phyloP scores from a whole-genome alignment of 352 stramenopile genomes.

The Globisporangium okanoganense region DNA sequence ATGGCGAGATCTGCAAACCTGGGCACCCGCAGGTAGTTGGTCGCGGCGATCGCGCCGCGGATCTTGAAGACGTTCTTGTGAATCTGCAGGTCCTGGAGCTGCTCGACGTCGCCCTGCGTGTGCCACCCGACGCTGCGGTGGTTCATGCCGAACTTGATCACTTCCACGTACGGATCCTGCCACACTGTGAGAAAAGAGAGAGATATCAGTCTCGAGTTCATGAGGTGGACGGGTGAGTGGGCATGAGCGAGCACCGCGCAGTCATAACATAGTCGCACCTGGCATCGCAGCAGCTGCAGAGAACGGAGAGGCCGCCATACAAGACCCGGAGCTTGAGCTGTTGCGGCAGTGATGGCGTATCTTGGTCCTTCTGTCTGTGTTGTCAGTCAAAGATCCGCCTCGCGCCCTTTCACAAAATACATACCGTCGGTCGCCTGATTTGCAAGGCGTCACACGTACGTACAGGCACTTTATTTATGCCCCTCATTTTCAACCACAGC shows the following conservation, averaged over 20 bases:
- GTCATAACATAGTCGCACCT: slow-evolving; percentile 21
- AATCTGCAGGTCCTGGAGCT: slow-evolving; percentile 57
- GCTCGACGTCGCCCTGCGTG: slow-evolving; percentile 63
- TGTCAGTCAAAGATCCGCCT: neutral
- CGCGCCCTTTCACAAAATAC: slow-evolving; percentile 7
- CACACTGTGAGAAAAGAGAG: slow-evolving; percentile 37
- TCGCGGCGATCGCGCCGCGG: slow-evolving; percentile 60
- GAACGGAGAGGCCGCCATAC: slow-evolving; percentile 23
- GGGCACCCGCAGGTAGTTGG: slow-evolving; percentile 73
- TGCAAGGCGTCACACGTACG: slow-evolving; percentile 6
- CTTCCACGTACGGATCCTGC: slow-evolving; percentile 85
- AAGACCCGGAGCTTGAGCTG: neutral
- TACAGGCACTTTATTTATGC: slow-evolving; percentile 12
- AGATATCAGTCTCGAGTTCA: neutral
- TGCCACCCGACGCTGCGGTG: slow-evolving; percentile 51
- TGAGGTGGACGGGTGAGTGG: neutral
- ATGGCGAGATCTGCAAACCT: too few species aligned
- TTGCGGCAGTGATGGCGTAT: neutral
- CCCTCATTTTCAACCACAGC: neutral
- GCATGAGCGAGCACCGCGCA: neutral
- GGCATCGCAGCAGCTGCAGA: slow-evolving; percentile 19
- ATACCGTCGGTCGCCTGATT: neutral
- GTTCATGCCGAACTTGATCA: slow-evolving; percentile 73
- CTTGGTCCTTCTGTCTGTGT: neutral
- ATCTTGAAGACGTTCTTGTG: slow-evolving; percentile 82